Conservation (phyloP, 1,284 basidiomycete species). For the Ceraceosorus guamensis region DNA sequence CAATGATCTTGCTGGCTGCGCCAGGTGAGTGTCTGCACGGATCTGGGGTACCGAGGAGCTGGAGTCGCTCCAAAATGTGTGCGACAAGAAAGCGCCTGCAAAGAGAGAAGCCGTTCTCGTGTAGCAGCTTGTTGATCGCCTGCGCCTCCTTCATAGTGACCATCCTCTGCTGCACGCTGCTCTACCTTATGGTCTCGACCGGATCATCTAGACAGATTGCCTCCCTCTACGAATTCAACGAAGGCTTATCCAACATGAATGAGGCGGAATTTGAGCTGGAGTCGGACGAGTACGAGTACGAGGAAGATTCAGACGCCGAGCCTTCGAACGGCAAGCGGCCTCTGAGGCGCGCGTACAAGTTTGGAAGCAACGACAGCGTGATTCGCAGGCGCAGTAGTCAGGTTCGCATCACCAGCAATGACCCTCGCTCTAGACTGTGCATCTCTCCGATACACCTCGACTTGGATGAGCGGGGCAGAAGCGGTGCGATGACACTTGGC, state of each 20-base stretch:
- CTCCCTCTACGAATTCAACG: not conserved
- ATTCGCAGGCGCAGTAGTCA: slow-evolving; percentile 15
- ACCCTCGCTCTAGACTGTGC: slow-evolving; percentile 34
- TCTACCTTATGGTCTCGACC: not conserved
- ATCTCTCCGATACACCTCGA: slow-evolving; percentile 32
- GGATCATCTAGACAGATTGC: not conserved
- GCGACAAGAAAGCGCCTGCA: too few species aligned
- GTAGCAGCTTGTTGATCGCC: not conserved
- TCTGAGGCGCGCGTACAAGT: not conserved
- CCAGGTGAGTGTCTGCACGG: not conserved
- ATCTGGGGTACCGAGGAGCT: too few species aligned
- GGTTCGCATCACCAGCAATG: slow-evolving; percentile 31
- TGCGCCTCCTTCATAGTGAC: not conserved
- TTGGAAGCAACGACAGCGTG: not conserved
- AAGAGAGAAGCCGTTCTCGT: not conserved
- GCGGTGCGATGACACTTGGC: slow-evolving; percentile 19
- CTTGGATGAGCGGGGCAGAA: slow-evolving; percentile 13
- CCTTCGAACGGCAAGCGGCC: not conserved
- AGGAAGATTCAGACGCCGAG: slow-evolving; percentile 2
- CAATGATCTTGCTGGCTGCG: not conserved
- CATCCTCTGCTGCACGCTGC: not conserved
- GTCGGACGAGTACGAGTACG: slow-evolving; percentile 5
- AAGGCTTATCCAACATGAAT: not conserved
- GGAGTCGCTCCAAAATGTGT: too few species aligned
- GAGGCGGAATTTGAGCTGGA: not conserved